These are phyloP conservation scores for Bacidia gigantensis DNA, from an alignment of 495 filamentous ascomycete genomes.

Conservation along the genomic window DNA sequence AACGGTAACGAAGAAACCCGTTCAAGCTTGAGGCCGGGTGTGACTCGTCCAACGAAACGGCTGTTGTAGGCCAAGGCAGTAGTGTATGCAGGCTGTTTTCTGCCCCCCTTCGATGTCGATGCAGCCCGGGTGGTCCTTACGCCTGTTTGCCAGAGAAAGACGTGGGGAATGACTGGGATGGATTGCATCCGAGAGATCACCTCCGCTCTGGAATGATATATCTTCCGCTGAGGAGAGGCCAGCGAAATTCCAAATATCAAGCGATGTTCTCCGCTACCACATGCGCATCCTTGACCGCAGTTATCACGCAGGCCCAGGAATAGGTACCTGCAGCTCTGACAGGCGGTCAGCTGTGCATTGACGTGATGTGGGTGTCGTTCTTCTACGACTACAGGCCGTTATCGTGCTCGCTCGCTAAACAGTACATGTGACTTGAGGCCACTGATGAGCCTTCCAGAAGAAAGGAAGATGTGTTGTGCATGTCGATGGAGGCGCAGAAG, in stretches of 20 bases:
- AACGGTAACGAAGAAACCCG: background rate
- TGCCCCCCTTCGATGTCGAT: background rate
- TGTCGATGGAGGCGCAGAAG: constrained; percentile 1
- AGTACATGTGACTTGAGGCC: background rate
- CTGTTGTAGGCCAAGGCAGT: background rate
- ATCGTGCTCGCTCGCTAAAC: background rate
- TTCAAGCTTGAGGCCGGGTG: background rate
- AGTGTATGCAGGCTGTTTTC: background rate
- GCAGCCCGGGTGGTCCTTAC: background rate
- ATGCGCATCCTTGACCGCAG: background rate
- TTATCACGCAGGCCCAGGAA: background rate
- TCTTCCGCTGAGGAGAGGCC: background rate
- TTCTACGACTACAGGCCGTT: background rate
- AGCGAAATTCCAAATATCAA: background rate
- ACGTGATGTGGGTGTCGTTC: background rate
- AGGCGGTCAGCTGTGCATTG: constrained; percentile 6
- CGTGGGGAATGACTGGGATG: background rate
- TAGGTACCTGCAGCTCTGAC: constrained; percentile 6
- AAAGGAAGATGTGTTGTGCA: constrained; percentile 1
- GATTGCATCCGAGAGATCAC: background rate
- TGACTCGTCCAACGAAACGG: background rate
- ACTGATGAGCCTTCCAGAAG: background rate
- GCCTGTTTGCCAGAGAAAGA: background rate
- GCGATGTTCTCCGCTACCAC: constrained; percentile 4
- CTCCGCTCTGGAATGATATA: background rate